These are phyloP conservation scores for Exophiala alcalophila DNA, from an alignment of 2,329 filamentous ascomycete genomes.

Conservation along the genomic window DNA sequence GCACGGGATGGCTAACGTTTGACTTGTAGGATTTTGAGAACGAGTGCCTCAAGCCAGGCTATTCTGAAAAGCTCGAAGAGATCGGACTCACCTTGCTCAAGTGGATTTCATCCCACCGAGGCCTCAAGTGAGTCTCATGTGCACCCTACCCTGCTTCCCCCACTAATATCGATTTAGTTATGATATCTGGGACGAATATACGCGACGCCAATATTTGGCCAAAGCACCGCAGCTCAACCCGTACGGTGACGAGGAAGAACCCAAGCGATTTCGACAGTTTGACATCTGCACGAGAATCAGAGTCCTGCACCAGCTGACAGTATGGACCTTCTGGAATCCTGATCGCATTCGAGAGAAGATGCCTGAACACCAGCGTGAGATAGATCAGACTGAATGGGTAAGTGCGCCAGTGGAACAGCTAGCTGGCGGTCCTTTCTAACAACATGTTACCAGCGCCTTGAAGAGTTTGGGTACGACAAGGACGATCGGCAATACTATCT, in stretches of 20 bases:
- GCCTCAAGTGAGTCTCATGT: slow-evolving; percentile 78
- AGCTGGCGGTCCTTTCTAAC: no score
- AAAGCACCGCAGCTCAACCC: slow-evolving; percentile 79
- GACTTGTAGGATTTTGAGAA: slow-evolving; percentile 72
- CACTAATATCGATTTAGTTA: slow-evolving; percentile 52
- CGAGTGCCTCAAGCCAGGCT: slow-evolving; percentile 74
- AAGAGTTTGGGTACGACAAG: slow-evolving; percentile 71
- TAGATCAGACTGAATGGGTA: slow-evolving; percentile 81
- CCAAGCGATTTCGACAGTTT: slow-evolving; percentile 73
- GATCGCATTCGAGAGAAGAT: slow-evolving; percentile 84
- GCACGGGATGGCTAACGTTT: slow-evolving; percentile 24
- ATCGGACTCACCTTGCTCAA: slow-evolving; percentile 87
- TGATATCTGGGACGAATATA: slow-evolving; percentile 91
- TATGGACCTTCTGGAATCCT: slow-evolving; percentile 83
- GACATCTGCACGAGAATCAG: slow-evolving; percentile 74
- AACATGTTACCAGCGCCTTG: slow-evolving; percentile 47
- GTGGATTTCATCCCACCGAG: slow-evolving; percentile 89
- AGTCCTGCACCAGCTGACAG: slow-evolving; percentile 82
- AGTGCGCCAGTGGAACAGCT: slow-evolving; percentile 36
- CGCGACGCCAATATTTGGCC: slow-evolving; percentile 79
- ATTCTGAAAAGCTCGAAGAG: slow-evolving; percentile 70
- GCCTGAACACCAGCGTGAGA: slow-evolving; percentile 70
- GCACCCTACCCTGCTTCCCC: background rate
- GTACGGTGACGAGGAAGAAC: slow-evolving; percentile 73
- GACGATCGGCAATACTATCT: slow-evolving; percentile 85